phyloP scores from a whole-genome alignment of 2,329 filamentous ascomycete genomes.

The Clonostachys solani region DNA sequence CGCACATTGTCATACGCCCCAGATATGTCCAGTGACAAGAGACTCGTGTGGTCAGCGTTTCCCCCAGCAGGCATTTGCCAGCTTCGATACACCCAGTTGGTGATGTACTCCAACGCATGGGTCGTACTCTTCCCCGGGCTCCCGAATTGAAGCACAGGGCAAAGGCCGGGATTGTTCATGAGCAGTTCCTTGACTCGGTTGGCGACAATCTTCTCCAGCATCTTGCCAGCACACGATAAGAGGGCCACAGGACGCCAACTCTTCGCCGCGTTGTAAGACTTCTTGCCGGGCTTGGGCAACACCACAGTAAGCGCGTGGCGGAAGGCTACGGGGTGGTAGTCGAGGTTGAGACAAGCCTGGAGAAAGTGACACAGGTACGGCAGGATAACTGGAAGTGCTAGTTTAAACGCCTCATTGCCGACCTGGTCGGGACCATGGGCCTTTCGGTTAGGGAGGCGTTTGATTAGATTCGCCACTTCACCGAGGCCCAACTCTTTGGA shows the following conservation, averaged over 20 bases:
- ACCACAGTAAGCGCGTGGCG: too few species aligned
- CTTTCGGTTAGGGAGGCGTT: too few species aligned
- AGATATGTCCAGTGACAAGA: background rate
- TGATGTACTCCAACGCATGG: background rate
- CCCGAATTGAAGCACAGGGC: background rate
- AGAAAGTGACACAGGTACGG: too few species aligned
- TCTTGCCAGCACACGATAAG: background rate
- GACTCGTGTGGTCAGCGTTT: background rate
- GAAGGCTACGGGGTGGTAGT: too few species aligned
- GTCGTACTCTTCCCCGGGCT: background rate
- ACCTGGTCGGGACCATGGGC: too few species aligned
- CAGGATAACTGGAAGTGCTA: too few species aligned
- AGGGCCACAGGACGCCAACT: background rate
- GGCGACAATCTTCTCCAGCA: background rate
- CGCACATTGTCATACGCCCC: background rate
- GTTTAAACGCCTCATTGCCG: too few species aligned
- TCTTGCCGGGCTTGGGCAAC: background rate
- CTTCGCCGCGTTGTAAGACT: background rate
- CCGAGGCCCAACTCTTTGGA: too few species aligned
- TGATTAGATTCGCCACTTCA: too few species aligned
- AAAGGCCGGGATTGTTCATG: background rate
- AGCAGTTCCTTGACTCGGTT: background rate
- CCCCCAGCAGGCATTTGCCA: background rate
- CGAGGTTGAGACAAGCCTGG: too few species aligned
- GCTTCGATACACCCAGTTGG: background rate